phyloP scores from a whole-genome alignment of 2,329 filamentous ascomycete genomes.

The Aspergillus brasiliensis region DNA sequence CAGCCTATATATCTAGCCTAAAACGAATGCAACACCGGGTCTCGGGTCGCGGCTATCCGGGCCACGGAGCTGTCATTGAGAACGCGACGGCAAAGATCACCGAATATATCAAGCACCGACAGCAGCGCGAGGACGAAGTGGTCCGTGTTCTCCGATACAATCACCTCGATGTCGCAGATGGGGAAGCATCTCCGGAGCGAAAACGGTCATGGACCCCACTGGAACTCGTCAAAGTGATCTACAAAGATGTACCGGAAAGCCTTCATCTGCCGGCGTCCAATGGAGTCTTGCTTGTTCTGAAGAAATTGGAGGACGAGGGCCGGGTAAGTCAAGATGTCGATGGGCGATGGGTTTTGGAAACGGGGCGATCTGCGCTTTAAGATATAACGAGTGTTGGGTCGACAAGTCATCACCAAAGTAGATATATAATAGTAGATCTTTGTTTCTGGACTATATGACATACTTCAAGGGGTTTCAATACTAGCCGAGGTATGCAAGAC shows the following conservation, averaged over 20 bases:
- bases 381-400: not conserved
- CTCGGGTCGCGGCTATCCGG: slow-evolving; percentile 74
- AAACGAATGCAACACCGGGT: slow-evolving; percentile 66
- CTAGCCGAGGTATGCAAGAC: not conserved
- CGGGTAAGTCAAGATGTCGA: slow-evolving; percentile 53
- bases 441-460: no score
- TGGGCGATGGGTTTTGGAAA: slow-evolving; percentile 34
- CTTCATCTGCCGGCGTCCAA: slow-evolving; percentile 75
- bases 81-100: slow-evolving; percentile 70
- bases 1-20: slow-evolving; percentile 68
- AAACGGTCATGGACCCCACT: slow-evolving; percentile 64
- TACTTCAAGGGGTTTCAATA: not conserved
- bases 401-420: not conserved
- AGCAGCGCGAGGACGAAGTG: slow-evolving; percentile 77
- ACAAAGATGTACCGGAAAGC: slow-evolving; percentile 73
- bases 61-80: slow-evolving; percentile 78
- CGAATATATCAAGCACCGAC: slow-evolving; percentile 83
- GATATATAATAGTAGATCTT: not conserved
- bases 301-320: slow-evolving; percentile 75
- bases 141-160: slow-evolving; percentile 61
- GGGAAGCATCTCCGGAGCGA: slow-evolving; percentile 37
- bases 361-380: slow-evolving; percentile 36
- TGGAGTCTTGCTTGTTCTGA: slow-evolving; percentile 75
- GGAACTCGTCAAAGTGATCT: slow-evolving; percentile 87
- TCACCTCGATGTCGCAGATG: slow-evolving; percentile 34